A percentile compares a stretch with the other conserved stretches of the same genome.
Conservation (phyloP, 2,329 filamentous ascomycete genomes). For the Keithomyces neogunnii region DNA sequence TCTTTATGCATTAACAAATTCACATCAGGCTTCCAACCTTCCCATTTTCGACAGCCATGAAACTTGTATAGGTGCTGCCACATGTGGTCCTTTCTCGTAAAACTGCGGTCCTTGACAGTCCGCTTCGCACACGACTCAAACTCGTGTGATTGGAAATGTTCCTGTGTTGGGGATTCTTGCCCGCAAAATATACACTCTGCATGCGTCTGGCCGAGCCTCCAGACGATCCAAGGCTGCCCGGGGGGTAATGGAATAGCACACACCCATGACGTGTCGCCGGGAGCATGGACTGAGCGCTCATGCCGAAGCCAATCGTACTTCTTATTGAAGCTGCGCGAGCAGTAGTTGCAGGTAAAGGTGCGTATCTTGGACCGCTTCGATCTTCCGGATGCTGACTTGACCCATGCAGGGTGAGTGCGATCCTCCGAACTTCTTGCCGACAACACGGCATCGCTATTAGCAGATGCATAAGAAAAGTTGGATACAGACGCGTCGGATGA, state of each 20-base stretch:
- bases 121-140: conserved; percentile 42
- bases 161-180: conserved; percentile 19
- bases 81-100: conserved; percentile 33
- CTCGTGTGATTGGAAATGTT: conserved; percentile 31
- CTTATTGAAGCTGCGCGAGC: conserved; percentile 28
- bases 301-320: conserved; percentile 37
- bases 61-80: conserved; percentile 34
- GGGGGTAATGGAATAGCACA: conserved; percentile 33
- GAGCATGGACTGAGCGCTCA: conserved; percentile 40
- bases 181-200: conserved; percentile 33
- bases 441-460: conserved; percentile 6
- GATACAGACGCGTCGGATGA: conserved; percentile 12
- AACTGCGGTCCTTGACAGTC: conserved; percentile 30
- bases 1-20: conserved; percentile 22
- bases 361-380: conserved; percentile 10
- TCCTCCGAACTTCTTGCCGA: conserved; percentile 4
- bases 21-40: conserved; percentile 37
- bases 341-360: conserved; percentile 29
- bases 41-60: conserved; percentile 35
- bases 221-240: conserved; percentile 34
- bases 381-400: conserved; percentile 7
- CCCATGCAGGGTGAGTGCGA: conserved; percentile 4
- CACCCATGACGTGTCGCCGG: conserved; percentile 35
- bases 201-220: conserved; percentile 37
- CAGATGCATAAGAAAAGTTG: conserved; percentile 10